These are phyloP conservation scores for Nannizziopsis arthrosporioides DNA, from an alignment of 2,329 filamentous ascomycete genomes.

Conservation along the genomic window DNA sequence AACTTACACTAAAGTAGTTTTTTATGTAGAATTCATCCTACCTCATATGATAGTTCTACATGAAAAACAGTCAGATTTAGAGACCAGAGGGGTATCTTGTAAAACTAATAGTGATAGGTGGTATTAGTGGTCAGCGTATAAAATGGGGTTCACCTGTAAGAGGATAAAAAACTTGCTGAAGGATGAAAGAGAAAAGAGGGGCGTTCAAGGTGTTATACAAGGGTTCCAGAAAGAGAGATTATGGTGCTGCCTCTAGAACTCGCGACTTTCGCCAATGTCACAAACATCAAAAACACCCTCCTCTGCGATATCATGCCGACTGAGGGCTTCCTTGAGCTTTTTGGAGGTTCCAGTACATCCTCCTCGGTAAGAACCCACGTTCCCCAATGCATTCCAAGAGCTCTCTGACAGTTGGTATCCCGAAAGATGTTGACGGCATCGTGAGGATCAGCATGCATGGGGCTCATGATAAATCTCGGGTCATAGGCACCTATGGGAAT, in stretches of 20 bases:
- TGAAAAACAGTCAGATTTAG: no score
- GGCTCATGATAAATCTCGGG: conserved; percentile 53
- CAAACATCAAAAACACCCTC: conserved; percentile 69
- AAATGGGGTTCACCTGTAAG: no score
- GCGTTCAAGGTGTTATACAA: no score
- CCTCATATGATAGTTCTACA: no score
- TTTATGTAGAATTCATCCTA: no score
- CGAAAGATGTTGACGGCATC: conserved; percentile 83
- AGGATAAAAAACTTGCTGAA: no score
- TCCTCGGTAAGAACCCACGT: conserved; percentile 77
- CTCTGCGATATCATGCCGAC: conserved; percentile 54
- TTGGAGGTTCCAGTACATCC: conserved; percentile 72
- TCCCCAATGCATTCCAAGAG: conserved; percentile 87
- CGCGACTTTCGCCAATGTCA: conserved; percentile 70
- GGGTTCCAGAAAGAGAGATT: not conserved
- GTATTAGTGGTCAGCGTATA: no score
- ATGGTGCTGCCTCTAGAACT: conserved; percentile 45
- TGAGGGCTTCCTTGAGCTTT: conserved; percentile 60
- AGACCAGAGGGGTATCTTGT: no score
- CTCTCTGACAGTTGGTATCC: conserved; percentile 65
- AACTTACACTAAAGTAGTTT: no score
- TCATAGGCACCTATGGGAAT: conserved; percentile 89
- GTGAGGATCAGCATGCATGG: conserved; percentile 74
- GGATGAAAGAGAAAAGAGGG: not conserved
- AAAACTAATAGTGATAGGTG: no score